phyloP scores from a whole-genome alignment of 2,329 filamentous ascomycete genomes.

The Scopulariopsis brevicaulis region DNA sequence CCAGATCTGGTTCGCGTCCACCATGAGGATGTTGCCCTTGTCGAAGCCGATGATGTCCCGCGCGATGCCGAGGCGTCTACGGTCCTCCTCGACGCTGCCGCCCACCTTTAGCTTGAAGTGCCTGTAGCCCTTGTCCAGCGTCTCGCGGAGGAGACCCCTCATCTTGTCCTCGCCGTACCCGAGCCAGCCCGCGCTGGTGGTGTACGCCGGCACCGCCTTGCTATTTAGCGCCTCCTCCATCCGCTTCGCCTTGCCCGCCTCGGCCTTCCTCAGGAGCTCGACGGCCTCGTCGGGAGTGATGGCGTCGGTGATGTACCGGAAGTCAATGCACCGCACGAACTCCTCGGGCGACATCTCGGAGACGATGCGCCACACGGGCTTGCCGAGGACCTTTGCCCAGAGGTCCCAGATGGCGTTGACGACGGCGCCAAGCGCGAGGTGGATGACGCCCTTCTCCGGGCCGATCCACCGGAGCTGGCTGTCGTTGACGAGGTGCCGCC shows the following conservation, averaged over 20 bases:
- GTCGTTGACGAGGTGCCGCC: conserved; percentile 86
- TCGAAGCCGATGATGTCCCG: conserved; percentile 75
- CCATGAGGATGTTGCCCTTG: conserved; percentile 75
- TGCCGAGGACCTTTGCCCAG: conserved; percentile 79
- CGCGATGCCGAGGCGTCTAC: conserved; percentile 58
- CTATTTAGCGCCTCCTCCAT: conserved; percentile 62
- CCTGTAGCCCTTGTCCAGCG: conserved; percentile 62
- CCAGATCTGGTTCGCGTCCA: conserved; percentile 91
- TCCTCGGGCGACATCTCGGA: conserved; percentile 85
- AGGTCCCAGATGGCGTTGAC: conserved; percentile 92
- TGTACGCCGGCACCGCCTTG: conserved; percentile 79
- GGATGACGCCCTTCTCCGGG: conserved; percentile 87
- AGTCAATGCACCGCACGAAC: conserved; percentile 81
- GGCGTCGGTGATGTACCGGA: conserved; percentile 91
- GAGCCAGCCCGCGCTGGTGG: conserved; percentile 84
- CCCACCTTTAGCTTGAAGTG: conserved; percentile 94
- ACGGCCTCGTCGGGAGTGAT: conserved; percentile 78
- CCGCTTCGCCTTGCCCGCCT: conserved; percentile 57
- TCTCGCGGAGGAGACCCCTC: conserved; percentile 62
- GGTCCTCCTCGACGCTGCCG: conserved; percentile 59
- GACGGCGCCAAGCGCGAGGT: conserved; percentile 78
- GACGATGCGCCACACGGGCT: conserved; percentile 85
- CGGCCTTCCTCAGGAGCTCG: conserved; percentile 52
- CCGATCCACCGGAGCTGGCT: conserved; percentile 89
- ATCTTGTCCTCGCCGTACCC: conserved; percentile 85